Conservation (phyloP, 768 basidiomycete species). For the Dendrothele bispora region DNA sequence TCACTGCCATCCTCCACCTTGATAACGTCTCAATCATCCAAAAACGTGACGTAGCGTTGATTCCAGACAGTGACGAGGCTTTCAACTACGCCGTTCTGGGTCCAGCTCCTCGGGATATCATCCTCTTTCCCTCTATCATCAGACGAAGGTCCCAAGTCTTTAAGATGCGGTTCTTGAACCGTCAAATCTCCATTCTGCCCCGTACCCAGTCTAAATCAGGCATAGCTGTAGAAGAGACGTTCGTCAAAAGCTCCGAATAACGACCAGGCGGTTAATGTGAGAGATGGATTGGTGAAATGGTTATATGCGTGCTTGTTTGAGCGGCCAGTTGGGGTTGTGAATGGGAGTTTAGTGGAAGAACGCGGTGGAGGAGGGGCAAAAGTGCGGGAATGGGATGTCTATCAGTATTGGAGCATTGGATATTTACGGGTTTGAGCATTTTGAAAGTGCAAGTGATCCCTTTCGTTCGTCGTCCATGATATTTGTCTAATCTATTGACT, state of each 20-base stretch:
- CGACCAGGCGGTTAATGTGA: conserved; percentile 88
- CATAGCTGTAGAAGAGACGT: conserved; percentile 72
- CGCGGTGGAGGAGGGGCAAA: conserved; percentile 82
- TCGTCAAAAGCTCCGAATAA: conserved; percentile 84
- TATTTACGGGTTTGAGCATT: conserved; percentile 97
- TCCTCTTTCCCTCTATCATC: too few relatives aligned
- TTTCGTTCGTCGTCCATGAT: background rate
- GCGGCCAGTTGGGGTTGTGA: conserved; percentile 96
- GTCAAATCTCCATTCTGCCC: conserved; percentile 91
- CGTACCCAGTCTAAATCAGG: too few relatives aligned
- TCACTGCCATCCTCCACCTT: conserved; percentile 91
- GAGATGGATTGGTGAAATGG: conserved; percentile 97
- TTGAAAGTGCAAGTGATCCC: conserved; percentile 71
- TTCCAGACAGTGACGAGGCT: conserved; percentile 81
- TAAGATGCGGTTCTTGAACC: conserved; percentile 98
- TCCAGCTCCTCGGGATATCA: conserved; percentile 91
- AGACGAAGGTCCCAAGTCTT: conserved; percentile 56
- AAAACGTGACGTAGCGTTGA: conserved; percentile 74
- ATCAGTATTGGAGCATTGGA: conserved; percentile 98
- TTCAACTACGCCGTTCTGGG: conserved; percentile 79
- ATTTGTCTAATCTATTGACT: conserved; percentile 9
- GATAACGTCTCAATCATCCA: conserved; percentile 93
- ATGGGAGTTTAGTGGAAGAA: conserved; percentile 95
- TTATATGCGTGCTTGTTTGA: conserved; percentile 98
- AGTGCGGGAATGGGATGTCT: conserved; percentile 81